phyloP scores from a whole-genome alignment of 768 basidiomycete species.

The Terana coerulea region DNA sequence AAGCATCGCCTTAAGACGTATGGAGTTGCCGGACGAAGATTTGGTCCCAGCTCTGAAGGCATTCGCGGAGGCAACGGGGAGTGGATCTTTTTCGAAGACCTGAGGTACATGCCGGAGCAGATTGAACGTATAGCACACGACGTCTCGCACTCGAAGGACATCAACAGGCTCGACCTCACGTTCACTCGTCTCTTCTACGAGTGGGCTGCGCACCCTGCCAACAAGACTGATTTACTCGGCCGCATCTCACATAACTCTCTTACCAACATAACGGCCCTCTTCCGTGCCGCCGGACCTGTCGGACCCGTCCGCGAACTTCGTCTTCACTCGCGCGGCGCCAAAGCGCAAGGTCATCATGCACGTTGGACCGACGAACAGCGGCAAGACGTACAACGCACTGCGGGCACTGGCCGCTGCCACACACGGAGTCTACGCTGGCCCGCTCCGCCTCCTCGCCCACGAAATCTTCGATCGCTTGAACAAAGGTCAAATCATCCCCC shows the following conservation, averaged over 20 bases:
- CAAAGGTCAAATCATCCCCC: conserved; percentile 79
- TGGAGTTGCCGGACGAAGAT: conserved; percentile 43
- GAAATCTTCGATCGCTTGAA: conserved; percentile 94
- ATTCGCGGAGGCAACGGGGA: conserved; percentile 36
- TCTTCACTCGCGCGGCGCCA: conserved; percentile 51
- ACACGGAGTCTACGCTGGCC: conserved; percentile 84
- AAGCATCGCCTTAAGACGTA: conserved; percentile 41
- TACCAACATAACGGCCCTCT: conserved; percentile 32
- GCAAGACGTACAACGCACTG: conserved; percentile 93
- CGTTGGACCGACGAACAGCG: conserved; percentile 96
- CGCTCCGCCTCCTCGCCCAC: conserved; percentile 88
- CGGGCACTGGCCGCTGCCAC: conserved; percentile 77
- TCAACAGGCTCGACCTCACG: conserved; percentile 40
- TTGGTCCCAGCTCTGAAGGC: conserved; percentile 36
- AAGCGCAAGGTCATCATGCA: conserved; percentile 84
- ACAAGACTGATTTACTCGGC: conserved; percentile 19
- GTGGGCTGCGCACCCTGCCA: conserved; percentile 45
- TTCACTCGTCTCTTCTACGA: conserved; percentile 50
- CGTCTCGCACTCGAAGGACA: conserved; percentile 23
- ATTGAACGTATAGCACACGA: conserved; percentile 42
- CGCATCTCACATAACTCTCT: conserved; percentile 32
- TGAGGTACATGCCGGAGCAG: conserved; percentile 31
- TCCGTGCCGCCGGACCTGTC: conserved; percentile 36
- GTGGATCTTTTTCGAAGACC: conserved; percentile 15
- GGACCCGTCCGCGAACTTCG: conserved; percentile 47